A percentile compares a stretch with the other conserved stretches of the same genome.
phyloP scores from a whole-genome alignment of 78 protist genomes.

The Corallochytrium limacisporum region DNA sequence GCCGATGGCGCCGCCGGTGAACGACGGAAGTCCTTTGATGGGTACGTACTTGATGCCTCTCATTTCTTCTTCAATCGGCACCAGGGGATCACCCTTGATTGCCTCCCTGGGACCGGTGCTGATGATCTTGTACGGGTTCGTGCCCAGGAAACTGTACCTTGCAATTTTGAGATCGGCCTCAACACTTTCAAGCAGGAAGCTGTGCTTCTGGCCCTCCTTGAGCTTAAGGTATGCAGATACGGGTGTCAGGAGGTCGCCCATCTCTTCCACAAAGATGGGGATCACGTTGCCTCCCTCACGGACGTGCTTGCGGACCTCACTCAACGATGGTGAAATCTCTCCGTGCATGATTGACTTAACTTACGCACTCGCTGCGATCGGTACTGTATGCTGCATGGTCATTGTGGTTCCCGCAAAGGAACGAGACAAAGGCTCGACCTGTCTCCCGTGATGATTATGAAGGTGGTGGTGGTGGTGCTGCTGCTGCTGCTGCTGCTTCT shows the following conservation, averaged over 20 bases:
- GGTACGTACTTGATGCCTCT: neutral
- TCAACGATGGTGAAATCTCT: neutral
- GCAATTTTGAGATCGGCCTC: conserved; percentile 12
- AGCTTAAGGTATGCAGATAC: conserved; percentile 24
- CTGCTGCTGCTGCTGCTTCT: no score
- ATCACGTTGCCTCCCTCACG: neutral
- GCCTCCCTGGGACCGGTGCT: neutral
- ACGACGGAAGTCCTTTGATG: neutral
- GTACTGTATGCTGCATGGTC: no score
- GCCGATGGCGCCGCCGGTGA: conserved; percentile 37
- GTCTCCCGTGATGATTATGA: no score
- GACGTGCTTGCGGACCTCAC: neutral
- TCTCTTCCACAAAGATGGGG: neutral
- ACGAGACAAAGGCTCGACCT: no score
- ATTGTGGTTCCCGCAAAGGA: no score
- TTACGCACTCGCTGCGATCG: no score
- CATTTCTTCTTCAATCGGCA: neutral
- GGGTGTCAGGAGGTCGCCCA: conserved; percentile 17
- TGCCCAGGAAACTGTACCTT: conserved; percentile 30
- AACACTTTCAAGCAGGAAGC: conserved; percentile 23
- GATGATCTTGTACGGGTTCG: neutral
- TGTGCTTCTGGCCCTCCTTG: neutral
- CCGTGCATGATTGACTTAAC: no score
- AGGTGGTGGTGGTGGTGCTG: no score
- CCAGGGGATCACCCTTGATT: conserved; percentile 5